Conservation (phyloP, 2,329 filamentous ascomycete genomes). For the Fusarium paranaense region DNA sequence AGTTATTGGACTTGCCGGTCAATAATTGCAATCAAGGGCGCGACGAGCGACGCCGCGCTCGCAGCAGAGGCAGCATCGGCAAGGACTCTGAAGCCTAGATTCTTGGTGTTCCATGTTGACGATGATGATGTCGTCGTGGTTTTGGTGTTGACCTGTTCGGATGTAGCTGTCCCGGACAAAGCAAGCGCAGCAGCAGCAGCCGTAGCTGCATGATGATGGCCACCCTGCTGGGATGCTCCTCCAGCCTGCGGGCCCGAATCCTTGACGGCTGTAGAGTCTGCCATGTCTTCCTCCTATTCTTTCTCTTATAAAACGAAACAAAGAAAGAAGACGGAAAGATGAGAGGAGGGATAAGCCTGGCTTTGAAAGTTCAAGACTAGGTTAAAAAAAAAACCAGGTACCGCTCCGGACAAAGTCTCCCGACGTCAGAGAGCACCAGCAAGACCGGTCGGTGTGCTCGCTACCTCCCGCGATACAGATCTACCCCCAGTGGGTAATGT, state of each 20-base stretch:
- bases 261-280: not conserved
- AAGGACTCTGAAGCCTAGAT: constrained; percentile 73
- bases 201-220: not conserved
- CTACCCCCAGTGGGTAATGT: constrained; percentile 21
- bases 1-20: constrained; percentile 71
- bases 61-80: constrained; percentile 77
- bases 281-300: not conserved
- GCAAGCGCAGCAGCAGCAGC: constrained; percentile 20
- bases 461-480: constrained; percentile 11
- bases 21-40: constrained; percentile 88
- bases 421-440: not conserved
- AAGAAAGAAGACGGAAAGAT: not conserved
- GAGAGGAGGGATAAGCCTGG: not conserved
- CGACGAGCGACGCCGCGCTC: constrained; percentile 79
- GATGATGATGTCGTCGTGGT: not conserved
- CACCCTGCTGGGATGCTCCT: constrained; percentile 11
- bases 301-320: not conserved
- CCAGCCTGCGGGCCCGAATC: constrained; percentile 25
- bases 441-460: not conserved
- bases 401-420: not conserved
- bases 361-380: not conserved
- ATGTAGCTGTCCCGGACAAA: constrained; percentile 34
- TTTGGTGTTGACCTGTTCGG: constrained; percentile 22
- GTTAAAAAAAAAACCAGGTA: not conserved
- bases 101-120: constrained; percentile 78